These are phyloP conservation scores for Fusarium sp. DNA, from an alignment of 2,329 filamentous ascomycete species.

Conservation along the genomic window DNA sequence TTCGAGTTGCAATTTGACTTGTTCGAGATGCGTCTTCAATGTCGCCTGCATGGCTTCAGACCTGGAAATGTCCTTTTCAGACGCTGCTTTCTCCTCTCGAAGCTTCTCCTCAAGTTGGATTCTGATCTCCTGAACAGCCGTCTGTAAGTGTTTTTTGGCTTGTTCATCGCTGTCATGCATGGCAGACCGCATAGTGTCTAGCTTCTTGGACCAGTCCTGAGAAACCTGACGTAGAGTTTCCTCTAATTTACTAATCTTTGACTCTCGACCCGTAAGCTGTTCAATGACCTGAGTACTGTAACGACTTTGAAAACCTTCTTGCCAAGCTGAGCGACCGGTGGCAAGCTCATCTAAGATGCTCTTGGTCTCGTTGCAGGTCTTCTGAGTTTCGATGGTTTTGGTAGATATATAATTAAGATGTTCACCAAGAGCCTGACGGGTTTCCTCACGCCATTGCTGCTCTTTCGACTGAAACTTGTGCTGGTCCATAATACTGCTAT, in stretches of 20 bases:
- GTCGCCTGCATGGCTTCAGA: conserved; percentile 27
- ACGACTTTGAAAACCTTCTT: conserved; percentile 9
- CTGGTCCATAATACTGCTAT: conserved; percentile 7
- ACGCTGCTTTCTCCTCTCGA: conserved; percentile 37
- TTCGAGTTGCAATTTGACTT: conserved; percentile 38
- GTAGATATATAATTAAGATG: conserved; percentile 20
- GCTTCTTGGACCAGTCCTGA: conserved; percentile 34
- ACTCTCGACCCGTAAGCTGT: conserved; percentile 40
- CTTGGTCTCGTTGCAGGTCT: conserved; percentile 34
- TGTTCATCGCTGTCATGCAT: conserved; percentile 27
- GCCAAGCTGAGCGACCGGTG: conserved; percentile 12
- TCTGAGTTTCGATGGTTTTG: conserved; percentile 22
- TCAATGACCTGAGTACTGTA: conserved; percentile 33
- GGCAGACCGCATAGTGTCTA: conserved; percentile 32
- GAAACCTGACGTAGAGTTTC: conserved; percentile 34
- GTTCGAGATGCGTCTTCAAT: conserved; percentile 42
- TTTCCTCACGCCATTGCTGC: conserved; percentile 3
- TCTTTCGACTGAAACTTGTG: conserved; percentile 6
- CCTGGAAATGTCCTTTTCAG: conserved; percentile 31
- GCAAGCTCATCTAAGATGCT: conserved; percentile 24
- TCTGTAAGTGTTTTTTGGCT: conserved; percentile 34
- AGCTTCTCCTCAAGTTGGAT: conserved; percentile 44
- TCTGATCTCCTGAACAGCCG: conserved; percentile 38
- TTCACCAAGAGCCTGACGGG: conserved; percentile 11
- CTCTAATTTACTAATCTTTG: conserved; percentile 42